A percentile compares a stretch with the other conserved stretches of the same genome.
These are phyloP conservation scores for Barnettozyma californica DNA, from an alignment of 805 yeast genomes.

Conservation along the genomic window DNA sequence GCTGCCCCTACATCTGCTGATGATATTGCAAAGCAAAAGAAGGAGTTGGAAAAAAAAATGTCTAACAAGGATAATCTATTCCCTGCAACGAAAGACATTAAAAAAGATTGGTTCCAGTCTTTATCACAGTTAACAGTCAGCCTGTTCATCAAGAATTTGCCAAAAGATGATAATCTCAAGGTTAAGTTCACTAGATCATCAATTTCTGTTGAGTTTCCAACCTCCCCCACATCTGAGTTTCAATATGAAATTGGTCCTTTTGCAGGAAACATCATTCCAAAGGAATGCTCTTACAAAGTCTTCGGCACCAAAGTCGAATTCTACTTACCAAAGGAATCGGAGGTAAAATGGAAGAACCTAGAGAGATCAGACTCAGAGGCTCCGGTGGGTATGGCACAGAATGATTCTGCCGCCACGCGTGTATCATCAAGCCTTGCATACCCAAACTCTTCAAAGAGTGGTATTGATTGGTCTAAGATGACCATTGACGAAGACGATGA, in stretches of 20 bases:
- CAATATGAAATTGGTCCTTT: slow-evolving; percentile 52
- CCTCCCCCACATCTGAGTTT: slow-evolving; percentile 48
- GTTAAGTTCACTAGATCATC: slow-evolving; percentile 35
- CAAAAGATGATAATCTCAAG: slow-evolving; percentile 38
- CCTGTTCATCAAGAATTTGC: slow-evolving; percentile 63
- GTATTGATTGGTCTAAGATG: slow-evolving; percentile 66
- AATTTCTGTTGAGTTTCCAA: slow-evolving; percentile 42
- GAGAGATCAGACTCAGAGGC: slow-evolving; percentile 19
- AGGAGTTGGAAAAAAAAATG: slow-evolving; percentile 20
- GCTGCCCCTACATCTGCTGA: not conserved
- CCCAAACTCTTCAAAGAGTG: slow-evolving; percentile 60
- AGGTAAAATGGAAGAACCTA: slow-evolving; percentile 50
- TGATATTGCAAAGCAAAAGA: slow-evolving; percentile 14
- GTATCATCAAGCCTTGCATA: slow-evolving; percentile 26
- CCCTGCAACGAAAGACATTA: slow-evolving; percentile 30
- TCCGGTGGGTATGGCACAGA: slow-evolving; percentile 8
- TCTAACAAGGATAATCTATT: slow-evolving; percentile 20
- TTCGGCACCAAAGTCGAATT: slow-evolving; percentile 75
- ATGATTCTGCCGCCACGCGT: not conserved
- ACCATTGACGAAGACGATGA: slow-evolving; percentile 40
- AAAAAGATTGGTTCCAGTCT: slow-evolving; percentile 74
- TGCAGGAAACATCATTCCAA: slow-evolving; percentile 43
- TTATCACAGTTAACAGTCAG: slow-evolving; percentile 52
- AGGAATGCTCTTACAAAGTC: slow-evolving; percentile 41
- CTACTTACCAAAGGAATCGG: slow-evolving; percentile 41